Conservation (phyloP, 139 green algal genomes). For the Micromonas pusilla region DNA sequence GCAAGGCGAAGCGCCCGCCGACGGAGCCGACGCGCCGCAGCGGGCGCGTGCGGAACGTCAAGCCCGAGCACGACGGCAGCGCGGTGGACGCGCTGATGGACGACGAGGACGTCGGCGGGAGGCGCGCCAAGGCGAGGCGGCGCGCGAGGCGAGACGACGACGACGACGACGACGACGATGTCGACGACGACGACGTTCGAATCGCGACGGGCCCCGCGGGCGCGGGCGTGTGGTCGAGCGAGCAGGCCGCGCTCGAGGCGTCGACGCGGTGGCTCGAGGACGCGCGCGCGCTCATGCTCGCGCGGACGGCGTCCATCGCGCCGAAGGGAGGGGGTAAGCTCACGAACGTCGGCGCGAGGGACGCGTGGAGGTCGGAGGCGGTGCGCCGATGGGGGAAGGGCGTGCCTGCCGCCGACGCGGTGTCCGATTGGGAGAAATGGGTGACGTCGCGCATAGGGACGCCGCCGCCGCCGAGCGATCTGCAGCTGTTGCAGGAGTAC, state of each 20-base stretch:
- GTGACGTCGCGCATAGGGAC: background rate
- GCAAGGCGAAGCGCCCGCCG: background rate
- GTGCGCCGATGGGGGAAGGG: slow-evolving; percentile 14
- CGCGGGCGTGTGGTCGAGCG: background rate
- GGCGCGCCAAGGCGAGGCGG: background rate
- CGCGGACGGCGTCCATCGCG: background rate
- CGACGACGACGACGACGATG: background rate
- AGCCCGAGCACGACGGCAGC: background rate
- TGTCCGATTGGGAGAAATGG: slow-evolving; percentile 7
- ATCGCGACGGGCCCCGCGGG: background rate
- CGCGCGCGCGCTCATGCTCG: background rate
- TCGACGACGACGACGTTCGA: background rate
- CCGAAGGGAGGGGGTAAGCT: background rate
- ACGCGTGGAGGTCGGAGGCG: slow-evolving; percentile 13
- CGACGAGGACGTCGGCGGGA: background rate
- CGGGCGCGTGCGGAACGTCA: background rate
- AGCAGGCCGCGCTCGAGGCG: background rate
- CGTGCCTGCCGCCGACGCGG: background rate
- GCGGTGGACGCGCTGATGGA: slow-evolving; percentile 9
- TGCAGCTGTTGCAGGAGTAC: slow-evolving; percentile 35
- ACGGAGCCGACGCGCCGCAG: background rate
- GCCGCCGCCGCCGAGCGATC: background rate
- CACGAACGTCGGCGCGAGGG: background rate
- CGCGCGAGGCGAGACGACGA: background rate
- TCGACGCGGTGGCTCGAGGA: slow-evolving; percentile 4